Evolutionary conservation across 225 moss, liverwort and hornwort genomes (phyloP), one percentile per base, ranked within the genome.

Genomic region (Ulota crispa): DNA sequence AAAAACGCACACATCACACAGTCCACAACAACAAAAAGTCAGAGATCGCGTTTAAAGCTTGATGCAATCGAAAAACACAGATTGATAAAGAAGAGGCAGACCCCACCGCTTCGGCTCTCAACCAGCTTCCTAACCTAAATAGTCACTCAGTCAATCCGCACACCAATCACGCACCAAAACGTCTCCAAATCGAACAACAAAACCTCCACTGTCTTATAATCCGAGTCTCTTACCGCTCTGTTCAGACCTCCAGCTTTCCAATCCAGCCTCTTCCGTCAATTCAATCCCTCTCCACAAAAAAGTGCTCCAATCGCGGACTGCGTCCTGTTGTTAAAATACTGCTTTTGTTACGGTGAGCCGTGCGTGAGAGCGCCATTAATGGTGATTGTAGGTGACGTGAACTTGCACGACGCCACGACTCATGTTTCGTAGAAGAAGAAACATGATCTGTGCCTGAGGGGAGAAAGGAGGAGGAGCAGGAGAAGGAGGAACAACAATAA

Each of bases 11-110:
- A 62, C 37, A 52, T n/a, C 57, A 66, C 47, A 42, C 36, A 42
- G 60, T 72, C 64, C 82, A 42, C 76, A 43, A 26, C 52, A 4
- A n/a, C n/a, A n/a, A n/a, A 80, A 67, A 80, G 80, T 80, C 53
- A 77, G 71, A 77, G 72, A 54, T 80, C 52, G 43, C 37, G 68
- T 75, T 31, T 50, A 68, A 27, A 64, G 20, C 61, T 68, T 64
- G 73, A 63, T n/a, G 56, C 43, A 65, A 64, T 80, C 56, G 27
- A 32, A 70, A 47, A 70, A 47, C 39, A 37, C 1, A n/a, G 45
- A 9, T 24, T 50, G 72, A 77, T 42, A 39, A 23, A 81, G 47
- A 85, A 57, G 50, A 37, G 68, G 32, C 27, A 65, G n/a, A 23
- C 13, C 54, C 30, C 36, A 71, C 63, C 28, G 41, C 43, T 64